Evolutionary conservation across 805 yeast genomes (phyloP).

Genomic region (Debaryomyces castellii): DNA sequence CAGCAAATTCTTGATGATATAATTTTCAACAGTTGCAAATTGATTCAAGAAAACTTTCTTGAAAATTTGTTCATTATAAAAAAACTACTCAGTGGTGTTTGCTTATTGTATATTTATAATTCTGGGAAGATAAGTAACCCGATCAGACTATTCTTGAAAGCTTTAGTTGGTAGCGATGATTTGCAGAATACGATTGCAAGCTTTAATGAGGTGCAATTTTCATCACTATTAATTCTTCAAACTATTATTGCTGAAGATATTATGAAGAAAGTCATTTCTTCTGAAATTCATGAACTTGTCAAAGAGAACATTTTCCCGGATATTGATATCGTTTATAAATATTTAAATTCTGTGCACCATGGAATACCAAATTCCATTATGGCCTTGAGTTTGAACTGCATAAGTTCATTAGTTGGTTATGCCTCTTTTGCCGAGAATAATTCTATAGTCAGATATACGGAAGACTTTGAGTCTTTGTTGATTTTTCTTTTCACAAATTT

Average conservation of each 20-base stretch:
- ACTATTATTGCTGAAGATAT: constrained; percentile 55
- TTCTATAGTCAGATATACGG: constrained; percentile 30
- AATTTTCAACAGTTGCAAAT: constrained; percentile 1
- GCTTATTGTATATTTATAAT: constrained; percentile 45
- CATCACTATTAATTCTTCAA: constrained; percentile 31
- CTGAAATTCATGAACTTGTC: constrained; percentile 37
- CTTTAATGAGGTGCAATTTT: constrained; percentile 12
- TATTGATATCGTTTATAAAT: constrained; percentile 14
- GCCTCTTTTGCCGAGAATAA: constrained; percentile 34
- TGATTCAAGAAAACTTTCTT: constrained; percentile 5
- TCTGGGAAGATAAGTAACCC: constrained; percentile 42
- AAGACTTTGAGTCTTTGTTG: constrained; percentile 22
- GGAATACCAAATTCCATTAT: constrained; percentile 9
- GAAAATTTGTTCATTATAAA: constrained; percentile 43
- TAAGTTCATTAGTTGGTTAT: constrained; percentile 38
- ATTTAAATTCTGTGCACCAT: constrained; percentile 10
- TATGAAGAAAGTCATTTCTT: constrained; percentile 29
- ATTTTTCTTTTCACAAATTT: constrained; percentile 18
- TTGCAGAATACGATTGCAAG: constrained; percentile 1
- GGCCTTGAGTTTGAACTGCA: constrained; percentile 20
- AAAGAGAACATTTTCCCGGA: constrained; percentile 32
- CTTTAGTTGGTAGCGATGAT: constrained; percentile 3
- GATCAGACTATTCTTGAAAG: constrained; percentile 17
- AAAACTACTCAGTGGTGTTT: constrained; percentile 57
- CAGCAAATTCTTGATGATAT: constrained; percentile 11